phyloP scores from a whole-genome alignment of 768 basidiomycete genomes.

The Lentinula edodes region DNA sequence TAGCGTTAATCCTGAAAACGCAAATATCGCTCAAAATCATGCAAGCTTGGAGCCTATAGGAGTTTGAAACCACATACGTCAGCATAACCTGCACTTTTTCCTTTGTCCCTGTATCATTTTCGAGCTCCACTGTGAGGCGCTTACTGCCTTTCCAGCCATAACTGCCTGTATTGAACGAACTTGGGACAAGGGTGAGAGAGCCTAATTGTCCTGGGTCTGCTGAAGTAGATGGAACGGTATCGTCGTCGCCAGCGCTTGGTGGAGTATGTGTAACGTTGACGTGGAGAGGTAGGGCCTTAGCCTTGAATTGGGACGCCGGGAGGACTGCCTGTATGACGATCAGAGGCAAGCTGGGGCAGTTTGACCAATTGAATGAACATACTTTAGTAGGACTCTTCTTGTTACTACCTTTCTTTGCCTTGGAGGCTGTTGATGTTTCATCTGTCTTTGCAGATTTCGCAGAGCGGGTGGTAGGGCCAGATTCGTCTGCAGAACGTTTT shows the following conservation, averaged over 20 bases:
- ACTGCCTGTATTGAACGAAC: slow-evolving; percentile 65
- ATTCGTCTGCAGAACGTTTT: slow-evolving; percentile 38
- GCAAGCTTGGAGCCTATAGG: too few relatives aligned
- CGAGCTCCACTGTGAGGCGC: slow-evolving; percentile 59
- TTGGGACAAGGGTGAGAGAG: slow-evolving; percentile 48
- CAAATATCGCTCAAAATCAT: neutral
- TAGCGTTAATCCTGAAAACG: slow-evolving; percentile 63
- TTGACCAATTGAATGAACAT: neutral
- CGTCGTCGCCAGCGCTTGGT: slow-evolving; percentile 34
- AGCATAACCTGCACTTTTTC: slow-evolving; percentile 71
- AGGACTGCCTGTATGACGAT: slow-evolving; percentile 34
- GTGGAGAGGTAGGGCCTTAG: slow-evolving; percentile 65
- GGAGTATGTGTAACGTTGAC: slow-evolving; percentile 63
- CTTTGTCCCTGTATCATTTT: slow-evolving; percentile 43
- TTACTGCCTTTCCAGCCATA: slow-evolving; percentile 84
- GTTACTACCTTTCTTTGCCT: slow-evolving; percentile 28
- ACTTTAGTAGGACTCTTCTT: slow-evolving; percentile 45
- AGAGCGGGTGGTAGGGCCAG: slow-evolving; percentile 32
- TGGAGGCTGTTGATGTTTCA: slow-evolving; percentile 19
- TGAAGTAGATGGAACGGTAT: slow-evolving; percentile 23
- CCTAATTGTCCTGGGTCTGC: slow-evolving; percentile 61
- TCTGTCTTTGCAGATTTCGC: slow-evolving; percentile 49
- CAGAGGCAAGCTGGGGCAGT: neutral
- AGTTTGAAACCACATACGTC: slow-evolving; percentile 43
- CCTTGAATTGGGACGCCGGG: slow-evolving; percentile 48